A percentile compares a stretch with the other conserved stretches of the same genome.
Conservation (phyloP, 139 green algal species). For the Choricystis sp. region DNA sequence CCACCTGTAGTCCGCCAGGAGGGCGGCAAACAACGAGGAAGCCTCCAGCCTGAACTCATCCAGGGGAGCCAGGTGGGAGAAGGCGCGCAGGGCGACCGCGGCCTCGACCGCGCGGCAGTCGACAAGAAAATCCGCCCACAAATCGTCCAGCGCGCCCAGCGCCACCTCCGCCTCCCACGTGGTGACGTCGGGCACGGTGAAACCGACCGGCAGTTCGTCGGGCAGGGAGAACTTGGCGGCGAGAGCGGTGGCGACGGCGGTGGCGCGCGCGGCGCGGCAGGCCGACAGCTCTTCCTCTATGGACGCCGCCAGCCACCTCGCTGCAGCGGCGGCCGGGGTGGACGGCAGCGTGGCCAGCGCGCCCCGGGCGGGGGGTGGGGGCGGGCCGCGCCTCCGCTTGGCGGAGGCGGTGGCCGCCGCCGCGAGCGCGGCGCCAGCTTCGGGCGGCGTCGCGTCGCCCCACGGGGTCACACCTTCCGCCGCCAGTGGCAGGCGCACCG, state of each 20-base stretch:
- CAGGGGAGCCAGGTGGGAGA: slow-evolving; percentile 6
- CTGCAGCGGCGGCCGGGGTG: too few relatives aligned
- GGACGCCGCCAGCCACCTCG: too few relatives aligned
- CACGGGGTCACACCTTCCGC: too few relatives aligned
- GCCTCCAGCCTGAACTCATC: slow-evolving; percentile 14
- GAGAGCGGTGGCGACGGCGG: not conserved
- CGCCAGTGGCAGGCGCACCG: too few relatives aligned
- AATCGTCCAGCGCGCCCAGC: slow-evolving; percentile 2
- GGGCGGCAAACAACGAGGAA: not conserved
- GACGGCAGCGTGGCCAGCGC: too few relatives aligned
- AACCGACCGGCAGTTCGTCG: not conserved
- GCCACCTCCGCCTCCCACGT: slow-evolving; percentile 3
- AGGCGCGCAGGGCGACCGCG: slow-evolving; percentile 2
- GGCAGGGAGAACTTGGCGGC: not conserved
- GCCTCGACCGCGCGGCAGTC: not conserved
- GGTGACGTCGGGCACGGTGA: not conserved
- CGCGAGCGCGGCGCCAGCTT: too few relatives aligned
- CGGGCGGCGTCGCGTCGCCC: too few relatives aligned
- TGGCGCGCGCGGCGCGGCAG: not conserved
- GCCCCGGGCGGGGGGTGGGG: too few relatives aligned
- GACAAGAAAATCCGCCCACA: slow-evolving; percentile 15
- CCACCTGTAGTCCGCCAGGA: not conserved
- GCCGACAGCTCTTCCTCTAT: too few relatives aligned
- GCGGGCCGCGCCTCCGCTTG: too few relatives aligned
- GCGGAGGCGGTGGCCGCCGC: too few relatives aligned